phyloP scores from a whole-genome alignment of 1,284 basidiomycete species.

The Fomitopsis pinicola region DNA sequence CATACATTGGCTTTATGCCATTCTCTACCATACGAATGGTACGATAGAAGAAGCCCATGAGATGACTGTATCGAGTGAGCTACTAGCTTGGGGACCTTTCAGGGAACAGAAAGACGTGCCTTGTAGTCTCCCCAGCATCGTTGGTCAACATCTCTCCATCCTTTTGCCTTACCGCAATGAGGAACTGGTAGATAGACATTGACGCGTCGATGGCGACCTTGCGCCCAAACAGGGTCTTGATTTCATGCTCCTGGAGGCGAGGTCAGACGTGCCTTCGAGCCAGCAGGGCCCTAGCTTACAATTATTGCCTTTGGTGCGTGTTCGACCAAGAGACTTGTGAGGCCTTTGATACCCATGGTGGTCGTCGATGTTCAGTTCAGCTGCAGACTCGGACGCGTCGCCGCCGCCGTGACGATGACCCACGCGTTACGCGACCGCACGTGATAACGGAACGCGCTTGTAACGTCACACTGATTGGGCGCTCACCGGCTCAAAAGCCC shows the following conservation, averaged over 20 bases:
- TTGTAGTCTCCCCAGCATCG: conserved; percentile 94
- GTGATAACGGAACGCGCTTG: conserved; percentile 15
- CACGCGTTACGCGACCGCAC: background rate
- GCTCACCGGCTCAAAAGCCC: too few species aligned
- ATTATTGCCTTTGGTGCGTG: conserved; percentile 85
- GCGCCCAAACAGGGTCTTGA: conserved; percentile 95
- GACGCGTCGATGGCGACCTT: conserved; percentile 99
- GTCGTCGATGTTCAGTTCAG: background rate
- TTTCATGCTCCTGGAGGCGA: conserved; percentile 73
- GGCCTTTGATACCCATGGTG: conserved; percentile 86
- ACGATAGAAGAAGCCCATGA: conserved; percentile 98
- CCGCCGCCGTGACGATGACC: conserved; percentile 2
- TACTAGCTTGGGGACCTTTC: too few species aligned
- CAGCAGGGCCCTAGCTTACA: conserved; percentile 19
- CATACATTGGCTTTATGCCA: conserved; percentile 97
- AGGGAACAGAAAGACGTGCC: conserved; percentile 28
- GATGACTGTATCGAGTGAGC: conserved; percentile 53
- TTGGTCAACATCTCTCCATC: conserved; percentile 98
- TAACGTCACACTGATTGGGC: conserved; percentile 6
- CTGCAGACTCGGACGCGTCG: background rate
- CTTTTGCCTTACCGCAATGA: conserved; percentile 94
- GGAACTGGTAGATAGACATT: conserved; percentile 94
- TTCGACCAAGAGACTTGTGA: conserved; percentile 86
- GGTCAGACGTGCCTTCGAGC: background rate
- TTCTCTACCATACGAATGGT: conserved; percentile 99